Evolutionary conservation across 225 moss, liverwort and hornwort genomes (phyloP).

Genomic region (Physcomitrium patens): DNA sequence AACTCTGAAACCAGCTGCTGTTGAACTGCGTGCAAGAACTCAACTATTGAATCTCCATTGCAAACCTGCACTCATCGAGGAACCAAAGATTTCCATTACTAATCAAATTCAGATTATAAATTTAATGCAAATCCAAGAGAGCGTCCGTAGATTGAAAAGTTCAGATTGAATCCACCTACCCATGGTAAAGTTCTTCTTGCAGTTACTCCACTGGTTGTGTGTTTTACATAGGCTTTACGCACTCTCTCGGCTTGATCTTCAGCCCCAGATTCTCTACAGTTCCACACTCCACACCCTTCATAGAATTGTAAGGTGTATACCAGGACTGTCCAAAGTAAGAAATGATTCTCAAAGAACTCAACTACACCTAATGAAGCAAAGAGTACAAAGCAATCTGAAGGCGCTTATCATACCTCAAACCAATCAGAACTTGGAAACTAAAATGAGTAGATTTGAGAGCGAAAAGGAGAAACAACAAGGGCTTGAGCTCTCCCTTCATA

Average conservation of each 20-base stretch:
- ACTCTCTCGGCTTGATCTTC: conserved; percentile 97
- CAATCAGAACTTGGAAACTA: background rate
- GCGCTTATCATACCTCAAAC: background rate
- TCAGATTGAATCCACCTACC: conserved; percentile 16
- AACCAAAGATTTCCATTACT: too few relatives aligned
- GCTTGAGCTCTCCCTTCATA: background rate
- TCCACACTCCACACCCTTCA: conserved; percentile 98
- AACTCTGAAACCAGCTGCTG: conserved; percentile 96
- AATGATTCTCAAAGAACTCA: background rate
- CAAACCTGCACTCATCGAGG: conserved; percentile 60
- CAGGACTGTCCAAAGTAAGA: conserved; percentile 22
- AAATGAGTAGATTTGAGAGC: background rate
- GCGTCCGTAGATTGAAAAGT: background rate
- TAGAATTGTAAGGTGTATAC: conserved; percentile 68
- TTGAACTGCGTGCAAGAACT: conserved; percentile 90
- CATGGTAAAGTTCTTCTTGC: conserved; percentile 81
- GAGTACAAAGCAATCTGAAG: background rate
- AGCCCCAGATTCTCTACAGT: conserved; percentile 99
- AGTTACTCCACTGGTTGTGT: conserved; percentile 81
- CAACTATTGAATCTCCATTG: conserved; percentile 97
- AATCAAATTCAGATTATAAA: too few relatives aligned
- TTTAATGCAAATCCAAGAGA: too few relatives aligned
- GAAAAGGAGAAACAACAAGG: background rate
- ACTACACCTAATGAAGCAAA: background rate
- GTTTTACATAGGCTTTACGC: conserved; percentile 24